Conservation (phyloP, 495 filamentous ascomycete genomes). For the Antarctomyces pellizariae region DNA sequence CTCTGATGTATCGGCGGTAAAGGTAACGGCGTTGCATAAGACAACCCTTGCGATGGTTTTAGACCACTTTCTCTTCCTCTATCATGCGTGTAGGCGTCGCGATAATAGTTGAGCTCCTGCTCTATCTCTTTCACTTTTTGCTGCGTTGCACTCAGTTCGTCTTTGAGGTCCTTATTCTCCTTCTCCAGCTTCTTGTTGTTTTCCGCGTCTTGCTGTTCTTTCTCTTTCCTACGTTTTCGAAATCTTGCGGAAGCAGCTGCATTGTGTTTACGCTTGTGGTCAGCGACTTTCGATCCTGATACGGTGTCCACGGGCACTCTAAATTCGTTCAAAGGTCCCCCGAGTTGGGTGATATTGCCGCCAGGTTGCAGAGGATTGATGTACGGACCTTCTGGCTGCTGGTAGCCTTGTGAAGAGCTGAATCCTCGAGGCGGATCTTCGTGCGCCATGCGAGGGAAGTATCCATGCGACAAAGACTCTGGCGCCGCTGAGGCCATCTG, state of each 20-base stretch:
- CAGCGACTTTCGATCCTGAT: slow-evolving; percentile 60
- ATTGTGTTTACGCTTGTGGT: slow-evolving; percentile 83
- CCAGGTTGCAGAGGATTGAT: slow-evolving; percentile 13
- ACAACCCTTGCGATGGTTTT: background rate
- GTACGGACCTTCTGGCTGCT: slow-evolving; percentile 11
- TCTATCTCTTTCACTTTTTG: slow-evolving; percentile 24
- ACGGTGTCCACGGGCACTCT: slow-evolving; percentile 46
- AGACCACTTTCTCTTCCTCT: background rate
- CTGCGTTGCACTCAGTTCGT: slow-evolving; percentile 24
- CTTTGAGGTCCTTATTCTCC: slow-evolving; percentile 34
- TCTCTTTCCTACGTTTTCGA: slow-evolving; percentile 69
- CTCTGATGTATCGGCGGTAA: no score
- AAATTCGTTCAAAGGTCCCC: slow-evolving; percentile 19
- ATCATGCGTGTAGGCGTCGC: slow-evolving; percentile 5
- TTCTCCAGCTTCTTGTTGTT: slow-evolving; percentile 41
- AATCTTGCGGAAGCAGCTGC: slow-evolving; percentile 83
- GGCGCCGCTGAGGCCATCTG: no score
- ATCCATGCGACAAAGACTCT: no score
- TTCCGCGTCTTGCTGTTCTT: slow-evolving; percentile 51
- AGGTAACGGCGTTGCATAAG: no score
- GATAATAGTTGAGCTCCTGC: slow-evolving; percentile 22
- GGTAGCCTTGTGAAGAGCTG: background rate
- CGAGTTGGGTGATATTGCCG: slow-evolving; percentile 19
- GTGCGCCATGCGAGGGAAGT: no score
- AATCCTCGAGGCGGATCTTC: no score